These are phyloP conservation scores for Candida tammaniensis DNA, from an alignment of 805 yeast genomes.

Conservation along the genomic window DNA sequence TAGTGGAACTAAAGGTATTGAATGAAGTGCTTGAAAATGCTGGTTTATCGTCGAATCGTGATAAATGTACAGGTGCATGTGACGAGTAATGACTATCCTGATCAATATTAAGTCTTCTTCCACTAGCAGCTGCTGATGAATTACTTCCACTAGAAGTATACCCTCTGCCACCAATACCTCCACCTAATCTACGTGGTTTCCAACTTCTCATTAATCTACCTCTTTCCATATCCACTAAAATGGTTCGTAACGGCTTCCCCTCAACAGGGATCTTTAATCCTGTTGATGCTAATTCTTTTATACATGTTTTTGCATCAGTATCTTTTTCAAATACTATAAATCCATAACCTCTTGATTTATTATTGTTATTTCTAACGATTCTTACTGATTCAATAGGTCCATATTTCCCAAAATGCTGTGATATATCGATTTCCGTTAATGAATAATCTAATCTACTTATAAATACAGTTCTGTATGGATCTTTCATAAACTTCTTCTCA, in stretches of 20 bases:
- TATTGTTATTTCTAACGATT: conserved; percentile 33
- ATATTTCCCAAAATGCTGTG: conserved; percentile 55
- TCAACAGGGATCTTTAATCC: conserved; percentile 35
- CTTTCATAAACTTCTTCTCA: conserved; percentile 32
- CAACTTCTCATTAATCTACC: conserved; percentile 65
- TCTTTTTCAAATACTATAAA: conserved; percentile 69
- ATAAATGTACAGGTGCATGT: no score
- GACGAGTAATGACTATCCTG: neutral
- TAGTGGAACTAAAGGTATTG: neutral
- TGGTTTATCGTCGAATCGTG: neutral
- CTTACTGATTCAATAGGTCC: conserved; percentile 66
- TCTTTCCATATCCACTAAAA: conserved; percentile 71
- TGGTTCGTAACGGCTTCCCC: conserved; percentile 31
- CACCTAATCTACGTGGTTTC: conserved; percentile 78
- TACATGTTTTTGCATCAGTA: conserved; percentile 59
- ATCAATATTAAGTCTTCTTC: conserved; percentile 18
- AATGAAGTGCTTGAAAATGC: neutral
- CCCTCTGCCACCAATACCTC: conserved; percentile 88
- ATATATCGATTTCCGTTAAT: conserved; percentile 65
- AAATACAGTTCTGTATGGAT: conserved; percentile 78
- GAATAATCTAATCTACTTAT: conserved; percentile 68
- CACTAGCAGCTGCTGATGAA: conserved; percentile 35
- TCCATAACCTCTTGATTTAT: conserved; percentile 76
- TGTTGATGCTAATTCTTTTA: conserved; percentile 50
- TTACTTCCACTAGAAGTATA: conserved; percentile 40